Evolutionary conservation across 495 filamentous ascomycete species (phyloP).

Genomic region (Lindgomyces ingoldianus): DNA sequence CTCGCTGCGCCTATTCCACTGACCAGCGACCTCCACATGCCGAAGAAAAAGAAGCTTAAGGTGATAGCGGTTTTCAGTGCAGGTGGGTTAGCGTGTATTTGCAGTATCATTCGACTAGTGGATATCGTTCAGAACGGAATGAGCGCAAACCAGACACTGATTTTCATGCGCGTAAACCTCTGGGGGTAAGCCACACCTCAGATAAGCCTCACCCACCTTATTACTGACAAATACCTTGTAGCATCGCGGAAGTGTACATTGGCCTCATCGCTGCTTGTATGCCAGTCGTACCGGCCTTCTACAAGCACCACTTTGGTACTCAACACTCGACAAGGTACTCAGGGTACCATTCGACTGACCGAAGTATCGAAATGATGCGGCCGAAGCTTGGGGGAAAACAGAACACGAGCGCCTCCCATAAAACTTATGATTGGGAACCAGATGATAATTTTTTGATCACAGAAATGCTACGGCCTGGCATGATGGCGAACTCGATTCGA

Average conservation of each 20-base stretch:
- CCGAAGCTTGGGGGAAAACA: background rate
- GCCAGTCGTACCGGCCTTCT: constrained; percentile 41
- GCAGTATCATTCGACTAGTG: constrained; percentile 51
- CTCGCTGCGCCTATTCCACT: constrained; percentile 52
- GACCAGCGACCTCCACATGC: constrained; percentile 54
- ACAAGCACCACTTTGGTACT: constrained; percentile 1
- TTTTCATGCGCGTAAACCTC: constrained; percentile 51
- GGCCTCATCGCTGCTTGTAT: constrained; percentile 55
- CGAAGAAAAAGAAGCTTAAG: constrained; percentile 49
- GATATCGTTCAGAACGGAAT: constrained; percentile 44
- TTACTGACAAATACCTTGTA: constrained; percentile 26
- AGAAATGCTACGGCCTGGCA: background rate
- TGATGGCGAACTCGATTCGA: background rate
- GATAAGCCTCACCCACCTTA: background rate
- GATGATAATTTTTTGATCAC: constrained; percentile 15
- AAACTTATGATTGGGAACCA: background rate
- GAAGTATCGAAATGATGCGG: constrained; percentile 4
- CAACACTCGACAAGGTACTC: background rate
- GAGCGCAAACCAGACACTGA: constrained; percentile 46
- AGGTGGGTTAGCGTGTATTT: constrained; percentile 52
- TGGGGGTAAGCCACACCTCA: constrained; percentile 51
- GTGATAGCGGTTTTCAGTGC: constrained; percentile 51
- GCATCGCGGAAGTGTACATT: constrained; percentile 52
- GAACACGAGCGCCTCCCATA: background rate
- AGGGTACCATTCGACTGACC: background rate